These are phyloP conservation scores for Pseudogymnoascus sp. DNA, from an alignment of 2,329 filamentous ascomycete genomes.

Conservation along the genomic window DNA sequence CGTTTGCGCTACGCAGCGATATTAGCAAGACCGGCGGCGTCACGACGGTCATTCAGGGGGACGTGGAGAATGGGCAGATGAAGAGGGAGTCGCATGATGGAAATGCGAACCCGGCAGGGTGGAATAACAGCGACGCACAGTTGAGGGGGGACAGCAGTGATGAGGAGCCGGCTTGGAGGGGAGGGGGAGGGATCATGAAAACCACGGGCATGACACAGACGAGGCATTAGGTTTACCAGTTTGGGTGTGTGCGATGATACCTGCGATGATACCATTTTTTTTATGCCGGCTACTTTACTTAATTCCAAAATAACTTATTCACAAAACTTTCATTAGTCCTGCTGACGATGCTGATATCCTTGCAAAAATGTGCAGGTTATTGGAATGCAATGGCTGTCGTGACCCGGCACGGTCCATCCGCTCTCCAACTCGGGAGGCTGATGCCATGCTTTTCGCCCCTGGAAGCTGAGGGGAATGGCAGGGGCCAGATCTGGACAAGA, in stretches of 20 bases:
- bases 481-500: neutral
- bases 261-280: constrained; percentile 6
- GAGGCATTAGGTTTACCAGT: neutral
- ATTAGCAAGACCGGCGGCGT: neutral
- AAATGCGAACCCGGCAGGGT: neutral
- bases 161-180: neutral
- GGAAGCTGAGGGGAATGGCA: neutral
- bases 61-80: neutral
- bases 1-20: neutral
- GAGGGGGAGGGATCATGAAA: neutral
- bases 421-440: neutral
- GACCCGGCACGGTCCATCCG: neutral
- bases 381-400: neutral
- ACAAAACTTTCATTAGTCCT: neutral
- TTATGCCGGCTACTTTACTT: neutral
- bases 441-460: neutral
- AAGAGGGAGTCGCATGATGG: neutral
- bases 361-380: neutral
- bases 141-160: constrained; percentile 1
- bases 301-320: neutral
- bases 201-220: constrained; percentile 7
- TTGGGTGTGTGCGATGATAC: constrained; percentile 1
- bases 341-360: neutral
- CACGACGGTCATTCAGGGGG: neutral
- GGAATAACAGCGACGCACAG: constrained; percentile 5